phyloP scores from a whole-genome alignment of 805 yeast species.

The Myxozyma melibiosi region DNA sequence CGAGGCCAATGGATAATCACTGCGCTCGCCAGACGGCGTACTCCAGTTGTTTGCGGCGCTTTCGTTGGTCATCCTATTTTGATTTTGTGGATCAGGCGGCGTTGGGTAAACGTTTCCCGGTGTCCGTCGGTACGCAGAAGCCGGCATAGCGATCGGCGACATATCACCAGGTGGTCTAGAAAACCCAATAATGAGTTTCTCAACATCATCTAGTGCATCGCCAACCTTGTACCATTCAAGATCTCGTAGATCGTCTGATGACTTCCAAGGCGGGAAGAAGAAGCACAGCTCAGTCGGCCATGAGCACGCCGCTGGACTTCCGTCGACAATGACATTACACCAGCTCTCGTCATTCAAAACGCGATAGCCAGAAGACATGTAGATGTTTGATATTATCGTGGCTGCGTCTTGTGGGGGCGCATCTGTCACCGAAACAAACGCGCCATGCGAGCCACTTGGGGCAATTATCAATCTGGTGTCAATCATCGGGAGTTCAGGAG shows the following conservation, averaged over 20 bases:
- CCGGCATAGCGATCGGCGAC: constrained; percentile 9
- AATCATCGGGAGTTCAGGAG: neutral
- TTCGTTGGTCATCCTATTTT: constrained; percentile 14
- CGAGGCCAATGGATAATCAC: constrained; percentile 11
- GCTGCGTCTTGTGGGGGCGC: constrained; percentile 26
- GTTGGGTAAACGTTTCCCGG: constrained; percentile 40
- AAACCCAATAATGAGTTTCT: constrained; percentile 21
- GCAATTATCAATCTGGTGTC: constrained; percentile 24
- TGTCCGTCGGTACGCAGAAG: neutral
- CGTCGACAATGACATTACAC: constrained; percentile 25
- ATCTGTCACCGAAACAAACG: constrained; percentile 13
- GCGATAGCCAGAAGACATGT: constrained; percentile 21
- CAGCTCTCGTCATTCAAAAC: constrained; percentile 23
- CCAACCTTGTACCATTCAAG: constrained; percentile 30
- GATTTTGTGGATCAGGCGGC: constrained; percentile 41
- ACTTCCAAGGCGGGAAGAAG: constrained; percentile 9
- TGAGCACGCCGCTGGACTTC: constrained; percentile 16
- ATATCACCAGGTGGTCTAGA: constrained; percentile 10
- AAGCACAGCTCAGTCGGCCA: constrained; percentile 40
- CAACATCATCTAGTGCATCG: constrained; percentile 35
- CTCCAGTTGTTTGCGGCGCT: constrained; percentile 8
- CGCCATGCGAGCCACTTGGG: constrained; percentile 27
- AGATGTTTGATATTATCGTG: constrained; percentile 17
- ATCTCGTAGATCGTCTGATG: constrained; percentile 14
- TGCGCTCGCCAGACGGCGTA: constrained; percentile 2